These are phyloP conservation scores for Teratosphaeria nubilosa DNA, from an alignment of 2,329 filamentous ascomycete species.

Conservation along the genomic window DNA sequence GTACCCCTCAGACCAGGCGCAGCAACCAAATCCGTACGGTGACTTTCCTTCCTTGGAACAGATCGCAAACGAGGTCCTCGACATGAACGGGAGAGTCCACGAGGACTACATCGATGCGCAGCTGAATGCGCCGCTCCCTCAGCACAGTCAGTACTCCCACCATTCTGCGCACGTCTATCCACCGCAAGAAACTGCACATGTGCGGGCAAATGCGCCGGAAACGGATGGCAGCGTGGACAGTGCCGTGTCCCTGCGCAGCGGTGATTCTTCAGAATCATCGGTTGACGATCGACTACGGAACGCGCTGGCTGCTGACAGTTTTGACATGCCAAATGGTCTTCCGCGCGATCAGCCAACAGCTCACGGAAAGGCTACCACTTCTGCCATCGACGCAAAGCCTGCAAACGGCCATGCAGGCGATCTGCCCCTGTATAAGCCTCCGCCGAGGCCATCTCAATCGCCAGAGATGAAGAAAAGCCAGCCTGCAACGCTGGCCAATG, in stretches of 20 bases:
- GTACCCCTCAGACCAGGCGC: constrained; percentile 14
- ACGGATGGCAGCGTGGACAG: constrained; percentile 22
- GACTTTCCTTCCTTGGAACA: constrained; percentile 25
- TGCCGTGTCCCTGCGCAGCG: constrained; percentile 17
- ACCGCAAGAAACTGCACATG: constrained; percentile 7
- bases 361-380: constrained; percentile 2
- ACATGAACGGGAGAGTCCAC: constrained; percentile 21
- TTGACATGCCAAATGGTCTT: background rate
- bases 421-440: constrained; percentile 21
- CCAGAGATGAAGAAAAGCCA: constrained; percentile 18
- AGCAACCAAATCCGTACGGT: constrained; percentile 13
- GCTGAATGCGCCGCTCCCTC: constrained; percentile 6
- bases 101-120: constrained; percentile 10
- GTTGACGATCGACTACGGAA: constrained; percentile 5
- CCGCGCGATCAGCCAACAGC: background rate
- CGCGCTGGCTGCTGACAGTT: constrained; percentile 1
- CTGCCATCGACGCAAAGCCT: background rate
- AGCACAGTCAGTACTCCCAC: constrained; percentile 5
- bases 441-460: constrained; percentile 18
- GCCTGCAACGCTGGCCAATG: constrained; percentile 8
- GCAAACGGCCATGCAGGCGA: constrained; percentile 1
- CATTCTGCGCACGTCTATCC: constrained; percentile 11
- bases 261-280: constrained; percentile 6
- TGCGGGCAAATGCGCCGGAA: constrained; percentile 8
- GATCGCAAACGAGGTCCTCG: constrained; percentile 27